Evolutionary conservation across 331 rosid species (phyloP).

Genomic region (Malus hybrid): DNA sequence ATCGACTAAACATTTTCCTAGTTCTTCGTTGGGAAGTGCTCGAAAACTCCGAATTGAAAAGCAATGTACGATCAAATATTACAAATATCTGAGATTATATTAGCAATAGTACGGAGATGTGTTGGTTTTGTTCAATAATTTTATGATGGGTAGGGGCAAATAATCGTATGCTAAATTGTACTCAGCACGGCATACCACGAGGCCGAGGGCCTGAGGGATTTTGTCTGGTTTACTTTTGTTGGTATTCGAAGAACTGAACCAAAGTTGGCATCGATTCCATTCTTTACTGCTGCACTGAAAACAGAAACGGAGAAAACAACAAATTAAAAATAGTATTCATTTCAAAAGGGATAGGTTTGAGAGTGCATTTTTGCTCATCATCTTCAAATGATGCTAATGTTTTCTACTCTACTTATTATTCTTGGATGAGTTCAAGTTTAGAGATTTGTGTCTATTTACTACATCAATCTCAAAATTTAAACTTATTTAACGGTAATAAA

Average conservation of each 20-base stretch:
- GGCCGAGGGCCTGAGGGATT: slow-evolving; percentile 15
- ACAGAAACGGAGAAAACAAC: background rate
- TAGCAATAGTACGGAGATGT: background rate
- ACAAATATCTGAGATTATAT: background rate
- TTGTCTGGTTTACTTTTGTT: slow-evolving; percentile 37
- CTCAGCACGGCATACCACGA: background rate
- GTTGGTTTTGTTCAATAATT: slow-evolving; percentile 21
- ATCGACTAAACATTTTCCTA: background rate
- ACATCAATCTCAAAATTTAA: accelerated
- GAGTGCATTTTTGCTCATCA: too few species aligned
- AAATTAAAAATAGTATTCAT: background rate
- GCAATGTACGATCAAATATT: background rate
- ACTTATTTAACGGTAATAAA: too few species aligned
- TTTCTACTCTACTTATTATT: too few species aligned
- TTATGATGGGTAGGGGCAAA: slow-evolving; percentile 10
- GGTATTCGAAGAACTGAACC: slow-evolving; percentile 15
- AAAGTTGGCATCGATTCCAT: slow-evolving; percentile 18
- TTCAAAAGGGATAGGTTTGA: too few species aligned
- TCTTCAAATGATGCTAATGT: too few species aligned
- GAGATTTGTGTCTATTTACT: too few species aligned
- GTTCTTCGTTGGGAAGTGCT: background rate
- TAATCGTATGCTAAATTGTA: too few species aligned
- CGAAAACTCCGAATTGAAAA: background rate
- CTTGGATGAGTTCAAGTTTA: too few species aligned
- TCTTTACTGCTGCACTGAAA: slow-evolving; percentile 12